These are phyloP conservation scores for Plantago coronopus DNA, from an alignment of 305 asterid genomes.

Conservation along the genomic window DNA sequence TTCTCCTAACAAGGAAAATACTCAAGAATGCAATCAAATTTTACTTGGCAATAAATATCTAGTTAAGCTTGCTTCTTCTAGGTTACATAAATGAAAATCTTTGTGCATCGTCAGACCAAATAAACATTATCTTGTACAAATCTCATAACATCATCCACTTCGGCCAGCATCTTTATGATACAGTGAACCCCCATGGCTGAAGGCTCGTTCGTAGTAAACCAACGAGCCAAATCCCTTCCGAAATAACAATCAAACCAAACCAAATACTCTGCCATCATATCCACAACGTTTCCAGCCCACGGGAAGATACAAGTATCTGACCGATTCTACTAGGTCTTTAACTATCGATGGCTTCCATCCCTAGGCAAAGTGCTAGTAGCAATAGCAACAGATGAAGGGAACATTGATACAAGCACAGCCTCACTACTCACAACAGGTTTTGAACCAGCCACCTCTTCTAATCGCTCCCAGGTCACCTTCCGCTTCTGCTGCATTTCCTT, in stretches of 20 bases:
- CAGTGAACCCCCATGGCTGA: slow-evolving; percentile 2
- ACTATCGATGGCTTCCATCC: slow-evolving; percentile 12
- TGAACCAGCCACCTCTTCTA: slow-evolving; percentile 37
- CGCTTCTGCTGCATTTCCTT: slow-evolving; percentile 33
- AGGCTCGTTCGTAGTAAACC: slow-evolving; percentile 2
- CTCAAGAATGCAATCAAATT: not conserved
- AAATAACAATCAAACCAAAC: slow-evolving; percentile 3
- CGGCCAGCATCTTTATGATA: slow-evolving; percentile 14
- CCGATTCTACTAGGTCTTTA: not conserved
- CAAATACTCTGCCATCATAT: not conserved
- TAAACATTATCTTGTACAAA: slow-evolving; percentile 6
- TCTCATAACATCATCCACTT: slow-evolving; percentile 6
- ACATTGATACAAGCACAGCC: slow-evolving; percentile 32
- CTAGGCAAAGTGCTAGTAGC: slow-evolving; percentile 23
- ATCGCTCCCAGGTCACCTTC: slow-evolving; percentile 31
- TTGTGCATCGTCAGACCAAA: slow-evolving; percentile 14
- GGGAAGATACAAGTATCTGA: not conserved
- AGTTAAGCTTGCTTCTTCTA: slow-evolving; percentile 2
- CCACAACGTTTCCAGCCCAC: slow-evolving; percentile 7
- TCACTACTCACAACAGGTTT: slow-evolving; percentile 28
- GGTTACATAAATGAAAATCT: slow-evolving; percentile 2
- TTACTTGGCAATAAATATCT: not conserved
- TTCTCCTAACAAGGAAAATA: not conserved
- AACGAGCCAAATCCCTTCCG: slow-evolving; percentile 15
- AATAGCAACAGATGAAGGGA: slow-evolving; percentile 28